phyloP scores from a whole-genome alignment of 805 yeast genomes.

The Kazachstania psychrophila region DNA sequence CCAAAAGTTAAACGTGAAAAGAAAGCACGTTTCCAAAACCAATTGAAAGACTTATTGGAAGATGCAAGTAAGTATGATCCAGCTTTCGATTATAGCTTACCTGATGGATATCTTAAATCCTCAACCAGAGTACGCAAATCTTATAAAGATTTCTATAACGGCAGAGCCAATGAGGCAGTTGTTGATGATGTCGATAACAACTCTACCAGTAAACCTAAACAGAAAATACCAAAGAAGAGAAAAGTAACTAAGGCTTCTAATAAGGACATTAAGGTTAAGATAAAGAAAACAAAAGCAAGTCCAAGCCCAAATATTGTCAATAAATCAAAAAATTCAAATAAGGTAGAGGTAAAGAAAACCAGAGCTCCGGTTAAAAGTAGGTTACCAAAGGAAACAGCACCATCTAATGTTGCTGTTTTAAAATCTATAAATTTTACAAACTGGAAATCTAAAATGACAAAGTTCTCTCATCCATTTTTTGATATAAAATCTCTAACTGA shows the following conservation, averaged over 20 bases:
- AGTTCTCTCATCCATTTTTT: conserved; percentile 12
- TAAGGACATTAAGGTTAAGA: too few species aligned
- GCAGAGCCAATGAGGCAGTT: background rate
- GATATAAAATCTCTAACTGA: conserved; percentile 11
- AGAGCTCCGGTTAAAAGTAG: background rate
- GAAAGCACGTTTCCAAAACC: background rate
- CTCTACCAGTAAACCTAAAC: too few species aligned
- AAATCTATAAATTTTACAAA: conserved; percentile 8
- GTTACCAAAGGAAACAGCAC: background rate
- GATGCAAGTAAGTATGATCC: conserved; percentile 25
- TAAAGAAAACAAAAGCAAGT: background rate
- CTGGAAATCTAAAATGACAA: conserved; percentile 8
- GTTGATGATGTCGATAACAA: background rate
- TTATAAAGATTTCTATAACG: background rate
- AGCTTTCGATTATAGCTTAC: conserved; percentile 19
- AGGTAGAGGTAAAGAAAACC: background rate
- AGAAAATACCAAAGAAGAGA: background rate
- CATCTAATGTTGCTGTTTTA: background rate
- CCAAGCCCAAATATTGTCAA: too few species aligned
- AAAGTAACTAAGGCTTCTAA: background rate
- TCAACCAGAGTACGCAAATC: conserved; percentile 7
- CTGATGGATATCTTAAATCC: conserved; percentile 15
- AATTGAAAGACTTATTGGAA: conserved; percentile 15
- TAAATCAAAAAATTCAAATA: background rate
- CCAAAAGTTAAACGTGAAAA: too few species aligned